Percentiles rank a stretch among this genome's conserved stretches.
Evolutionary conservation across 306 rosid genomes (phyloP).

Genomic region (Rosa persica): DNA sequence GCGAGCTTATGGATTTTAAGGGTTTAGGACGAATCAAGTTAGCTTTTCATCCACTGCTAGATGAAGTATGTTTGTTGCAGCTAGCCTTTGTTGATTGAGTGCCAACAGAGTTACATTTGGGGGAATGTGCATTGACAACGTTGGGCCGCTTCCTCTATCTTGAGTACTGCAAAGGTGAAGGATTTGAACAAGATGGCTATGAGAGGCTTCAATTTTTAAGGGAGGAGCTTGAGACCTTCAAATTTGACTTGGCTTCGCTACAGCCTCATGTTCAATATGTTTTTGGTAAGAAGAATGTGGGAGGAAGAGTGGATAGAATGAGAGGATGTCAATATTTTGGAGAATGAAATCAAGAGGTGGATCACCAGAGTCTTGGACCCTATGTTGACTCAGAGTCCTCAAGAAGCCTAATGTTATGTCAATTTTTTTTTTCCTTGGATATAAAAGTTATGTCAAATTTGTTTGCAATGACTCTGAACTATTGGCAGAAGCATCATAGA

Average conservation of each 20-base stretch:
- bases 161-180: neutral
- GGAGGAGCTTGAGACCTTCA: conserved; percentile 1
- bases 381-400: too few relatives aligned
- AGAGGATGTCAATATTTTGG: neutral
- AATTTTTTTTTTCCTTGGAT: too few relatives aligned
- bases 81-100: neutral
- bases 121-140: neutral
- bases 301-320: neutral
- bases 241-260: conserved; percentile 2
- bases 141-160: neutral
- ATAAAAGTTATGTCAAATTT: too few relatives aligned
- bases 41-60: neutral
- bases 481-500: too few relatives aligned
- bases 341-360: too few relatives aligned
- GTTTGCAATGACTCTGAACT: too few relatives aligned
- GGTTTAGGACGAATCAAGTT: neutral
- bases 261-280: neutral
- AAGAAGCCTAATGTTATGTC: too few relatives aligned
- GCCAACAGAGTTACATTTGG: neutral
- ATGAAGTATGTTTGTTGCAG: conserved; percentile 3
- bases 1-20: neutral
- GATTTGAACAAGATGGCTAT: neutral
- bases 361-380: too few relatives aligned
- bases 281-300: neutral
- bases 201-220: neutral